A percentile compares a stretch with the other conserved stretches of the same genome.
Conservation (phyloP, 2,329 filamentous ascomycete genomes). For the Alternaria sp. region DNA sequence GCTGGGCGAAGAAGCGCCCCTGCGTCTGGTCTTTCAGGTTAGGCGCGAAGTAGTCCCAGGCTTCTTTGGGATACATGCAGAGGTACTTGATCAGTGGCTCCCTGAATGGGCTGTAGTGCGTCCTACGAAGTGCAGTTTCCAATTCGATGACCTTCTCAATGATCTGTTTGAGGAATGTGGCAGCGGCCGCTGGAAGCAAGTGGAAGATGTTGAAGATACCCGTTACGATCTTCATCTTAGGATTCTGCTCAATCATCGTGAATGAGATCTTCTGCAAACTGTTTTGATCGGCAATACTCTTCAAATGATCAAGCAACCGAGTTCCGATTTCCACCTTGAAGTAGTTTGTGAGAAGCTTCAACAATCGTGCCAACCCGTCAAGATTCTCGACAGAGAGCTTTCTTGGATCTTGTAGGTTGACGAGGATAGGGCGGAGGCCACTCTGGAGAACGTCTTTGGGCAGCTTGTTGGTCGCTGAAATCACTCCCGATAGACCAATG, state of each 20-base stretch:
- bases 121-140: slow-evolving; percentile 83
- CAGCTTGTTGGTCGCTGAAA: slow-evolving; percentile 87
- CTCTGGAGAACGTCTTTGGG: slow-evolving; percentile 96
- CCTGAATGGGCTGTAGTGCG: slow-evolving; percentile 90
- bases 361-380: slow-evolving; percentile 85
- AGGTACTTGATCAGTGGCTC: slow-evolving; percentile 90
- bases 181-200: slow-evolving; percentile 87
- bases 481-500: slow-evolving; percentile 83
- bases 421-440: slow-evolving; percentile 91
- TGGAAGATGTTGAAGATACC: slow-evolving; percentile 98
- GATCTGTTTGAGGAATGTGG: slow-evolving; percentile 87
- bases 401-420: slow-evolving; percentile 93
- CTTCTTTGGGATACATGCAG: slow-evolving; percentile 89
- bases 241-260: slow-evolving; percentile 90
- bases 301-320: slow-evolving; percentile 91
- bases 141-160: slow-evolving; percentile 90
- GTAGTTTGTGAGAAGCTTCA: slow-evolving; percentile 94
- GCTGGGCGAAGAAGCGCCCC: slow-evolving; percentile 89
- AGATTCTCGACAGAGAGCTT: slow-evolving; percentile 87
- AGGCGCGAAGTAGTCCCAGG: slow-evolving; percentile 80
- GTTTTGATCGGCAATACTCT: slow-evolving; percentile 82
- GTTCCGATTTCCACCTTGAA: slow-evolving; percentile 99
- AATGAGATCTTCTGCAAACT: slow-evolving; percentile 91
- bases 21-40: slow-evolving; percentile 86
- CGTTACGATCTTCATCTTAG: slow-evolving; percentile 91